Percentiles rank a stretch among this genome's conserved stretches.
These are phyloP conservation scores for Penicillium oxalicum DNA, from an alignment of 2,329 filamentous ascomycete genomes.

Conservation along the genomic window DNA sequence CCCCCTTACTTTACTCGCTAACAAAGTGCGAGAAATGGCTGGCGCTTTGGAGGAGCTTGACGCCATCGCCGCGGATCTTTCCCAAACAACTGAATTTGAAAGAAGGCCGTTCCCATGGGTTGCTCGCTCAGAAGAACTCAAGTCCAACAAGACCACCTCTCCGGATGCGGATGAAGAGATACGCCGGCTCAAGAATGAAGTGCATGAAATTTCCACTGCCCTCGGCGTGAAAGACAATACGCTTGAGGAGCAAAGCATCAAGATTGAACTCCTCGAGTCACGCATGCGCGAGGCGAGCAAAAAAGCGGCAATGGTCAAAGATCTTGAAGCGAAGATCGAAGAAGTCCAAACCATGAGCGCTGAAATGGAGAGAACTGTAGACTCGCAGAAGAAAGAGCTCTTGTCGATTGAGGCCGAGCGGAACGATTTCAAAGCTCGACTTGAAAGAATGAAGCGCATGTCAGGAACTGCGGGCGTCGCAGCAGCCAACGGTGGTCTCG, in stretches of 20 bases:
- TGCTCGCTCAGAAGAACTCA: conserved; percentile 72
- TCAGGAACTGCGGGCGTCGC: conserved; percentile 34
- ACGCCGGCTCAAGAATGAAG: conserved; percentile 69
- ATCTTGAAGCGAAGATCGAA: conserved; percentile 40
- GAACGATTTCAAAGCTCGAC: conserved; percentile 37
- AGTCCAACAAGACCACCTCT: conserved; percentile 71
- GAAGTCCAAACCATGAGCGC: conserved; percentile 31
- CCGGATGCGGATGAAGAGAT: conserved; percentile 83
- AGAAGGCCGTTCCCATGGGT: conserved; percentile 72
- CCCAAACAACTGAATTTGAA: conserved; percentile 74
- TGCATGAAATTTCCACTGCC: conserved; percentile 67
- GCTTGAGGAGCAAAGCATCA: conserved; percentile 78
- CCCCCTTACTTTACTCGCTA: conserved; percentile 62
- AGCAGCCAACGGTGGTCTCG: conserved; percentile 32
- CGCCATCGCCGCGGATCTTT: conserved; percentile 62
- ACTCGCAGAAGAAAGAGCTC: conserved; percentile 34
- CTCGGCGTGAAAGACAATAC: conserved; percentile 71
- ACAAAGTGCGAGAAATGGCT: conserved; percentile 60
- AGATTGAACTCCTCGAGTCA: conserved; percentile 87
- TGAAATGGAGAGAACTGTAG: conserved; percentile 29
- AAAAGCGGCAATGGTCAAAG: conserved; percentile 55
- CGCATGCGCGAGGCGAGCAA: conserved; percentile 77
- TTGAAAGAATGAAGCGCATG: conserved; percentile 39
- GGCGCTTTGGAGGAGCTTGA: conserved; percentile 64
- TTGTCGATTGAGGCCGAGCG: conserved; percentile 35